Percentiles rank a stretch among this genome's conserved stretches.
Evolutionary conservation across 2,329 filamentous ascomycete genomes (phyloP).

Genomic region (Dactylonectria estremocensis): DNA sequence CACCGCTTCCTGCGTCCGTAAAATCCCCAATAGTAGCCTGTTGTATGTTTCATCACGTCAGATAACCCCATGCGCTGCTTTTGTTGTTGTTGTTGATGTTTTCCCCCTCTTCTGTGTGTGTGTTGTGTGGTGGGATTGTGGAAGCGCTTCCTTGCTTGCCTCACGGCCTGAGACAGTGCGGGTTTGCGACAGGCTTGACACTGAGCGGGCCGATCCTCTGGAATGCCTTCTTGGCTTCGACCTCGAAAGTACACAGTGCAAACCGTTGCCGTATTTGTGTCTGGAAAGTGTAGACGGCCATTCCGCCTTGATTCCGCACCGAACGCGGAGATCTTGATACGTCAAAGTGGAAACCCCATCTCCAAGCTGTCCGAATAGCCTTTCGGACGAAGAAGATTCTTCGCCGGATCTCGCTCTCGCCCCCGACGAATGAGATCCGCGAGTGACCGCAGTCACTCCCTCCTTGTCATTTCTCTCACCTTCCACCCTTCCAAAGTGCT

Average conservation of each 20-base stretch:
- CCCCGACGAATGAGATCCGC: conserved; percentile 18
- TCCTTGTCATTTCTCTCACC: conserved; percentile 7
- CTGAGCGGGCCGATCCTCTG: conserved; percentile 1
- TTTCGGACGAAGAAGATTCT: conserved; percentile 11
- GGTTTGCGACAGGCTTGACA: not conserved
- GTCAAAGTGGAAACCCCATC: conserved; percentile 5
- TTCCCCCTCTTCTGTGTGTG: conserved; percentile 4
- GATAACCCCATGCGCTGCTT: conserved; percentile 13
- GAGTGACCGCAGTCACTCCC: conserved; percentile 9
- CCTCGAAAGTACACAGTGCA: not conserved
- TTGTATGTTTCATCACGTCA: conserved; percentile 17
- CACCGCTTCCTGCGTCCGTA: conserved; percentile 15
- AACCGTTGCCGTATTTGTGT: not conserved
- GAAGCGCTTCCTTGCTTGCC: conserved; percentile 6
- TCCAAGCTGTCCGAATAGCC: not conserved
- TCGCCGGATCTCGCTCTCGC: conserved; percentile 4
- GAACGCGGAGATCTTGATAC: not conserved
- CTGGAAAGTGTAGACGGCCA: conserved; percentile 5
- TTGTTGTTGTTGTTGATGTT: not conserved
- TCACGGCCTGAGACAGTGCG: conserved; percentile 16
- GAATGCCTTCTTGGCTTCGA: conserved; percentile 14
- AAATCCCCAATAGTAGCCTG: conserved; percentile 7
- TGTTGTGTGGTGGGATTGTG: not conserved
- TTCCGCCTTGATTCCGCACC: conserved; percentile 7
- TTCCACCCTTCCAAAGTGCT: conserved; percentile 26